A percentile compares a stretch with the other conserved stretches of the same genome.
Evolutionary conservation across 2,329 filamentous ascomycete genomes (phyloP).

Genomic region (Proliferodiscus dingleyae): DNA sequence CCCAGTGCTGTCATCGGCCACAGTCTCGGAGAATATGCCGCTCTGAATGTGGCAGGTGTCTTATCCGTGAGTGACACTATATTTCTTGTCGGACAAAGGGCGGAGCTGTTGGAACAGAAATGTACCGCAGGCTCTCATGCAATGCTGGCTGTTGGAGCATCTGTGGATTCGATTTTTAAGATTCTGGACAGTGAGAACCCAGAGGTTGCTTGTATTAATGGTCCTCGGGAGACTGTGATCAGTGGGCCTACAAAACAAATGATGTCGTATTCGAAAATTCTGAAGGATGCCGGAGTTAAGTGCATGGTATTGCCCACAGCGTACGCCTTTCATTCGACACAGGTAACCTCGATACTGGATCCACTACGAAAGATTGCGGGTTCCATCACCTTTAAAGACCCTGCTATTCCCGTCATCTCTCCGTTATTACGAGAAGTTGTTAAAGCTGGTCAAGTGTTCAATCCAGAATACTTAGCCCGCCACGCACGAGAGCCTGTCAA

Average conservation of each 20-base stretch:
- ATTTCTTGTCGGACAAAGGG: conserved; percentile 64
- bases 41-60: conserved; percentile 66
- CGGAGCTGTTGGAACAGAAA: conserved; percentile 57
- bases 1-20: conserved; percentile 54
- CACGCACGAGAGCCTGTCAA: conserved; percentile 66
- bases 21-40: conserved; percentile 69
- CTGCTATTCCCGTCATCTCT: conserved; percentile 59
- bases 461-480: conserved; percentile 57
- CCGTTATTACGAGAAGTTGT: conserved; percentile 60
- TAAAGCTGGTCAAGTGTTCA: conserved; percentile 49
- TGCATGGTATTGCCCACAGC: conserved; percentile 59
- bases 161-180: conserved; percentile 47
- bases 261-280: conserved; percentile 36
- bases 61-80: conserved; percentile 67
- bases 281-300: conserved; percentile 47
- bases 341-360: conserved; percentile 59
- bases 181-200: conserved; percentile 43
- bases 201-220: conserved; percentile 67
- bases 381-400: conserved; percentile 49
- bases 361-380: conserved; percentile 52
- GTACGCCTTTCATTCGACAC: conserved; percentile 63
- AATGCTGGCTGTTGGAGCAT: conserved; percentile 54
- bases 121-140: conserved; percentile 63
- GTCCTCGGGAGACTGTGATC: conserved; percentile 70
- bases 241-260: conserved; percentile 51